Evolutionary conservation across 2,329 filamentous ascomycete genomes (phyloP).

Genomic region (Calonectria naviculata): DNA sequence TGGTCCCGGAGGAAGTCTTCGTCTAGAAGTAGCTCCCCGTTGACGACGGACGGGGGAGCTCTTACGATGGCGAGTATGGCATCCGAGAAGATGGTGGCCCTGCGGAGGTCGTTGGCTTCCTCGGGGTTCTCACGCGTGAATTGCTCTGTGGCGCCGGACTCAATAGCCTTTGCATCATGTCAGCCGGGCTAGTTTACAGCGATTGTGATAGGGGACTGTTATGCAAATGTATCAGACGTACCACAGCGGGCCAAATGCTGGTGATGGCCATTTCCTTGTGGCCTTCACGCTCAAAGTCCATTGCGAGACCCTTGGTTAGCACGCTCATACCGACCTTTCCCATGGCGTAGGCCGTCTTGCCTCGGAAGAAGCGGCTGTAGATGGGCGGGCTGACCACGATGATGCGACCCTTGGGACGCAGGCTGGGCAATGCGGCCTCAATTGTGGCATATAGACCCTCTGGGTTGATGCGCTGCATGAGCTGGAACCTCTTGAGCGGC

Average conservation of each 20-base stretch:
- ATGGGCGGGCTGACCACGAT: constrained; percentile 87
- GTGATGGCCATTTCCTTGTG: constrained; percentile 78
- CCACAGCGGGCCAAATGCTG: constrained; percentile 84
- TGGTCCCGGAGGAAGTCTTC: constrained; percentile 81
- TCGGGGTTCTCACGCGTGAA: constrained; percentile 57
- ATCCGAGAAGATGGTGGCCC: constrained; percentile 81
- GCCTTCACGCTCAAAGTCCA: constrained; percentile 80
- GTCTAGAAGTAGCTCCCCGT: constrained; percentile 79
- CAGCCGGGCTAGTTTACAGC: not conserved
- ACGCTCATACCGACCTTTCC: constrained; percentile 87
- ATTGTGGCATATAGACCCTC: constrained; percentile 81
- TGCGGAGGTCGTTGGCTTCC: constrained; percentile 70
- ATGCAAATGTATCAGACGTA: constrained; percentile 50
- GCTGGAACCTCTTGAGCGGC: constrained; percentile 79
- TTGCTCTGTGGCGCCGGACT: constrained; percentile 77
- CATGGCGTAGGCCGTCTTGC: constrained; percentile 86
- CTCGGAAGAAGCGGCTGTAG: constrained; percentile 85
- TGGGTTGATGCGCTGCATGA: constrained; percentile 80
- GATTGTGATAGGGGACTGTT: not conserved
- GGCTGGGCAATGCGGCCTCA: constrained; percentile 75
- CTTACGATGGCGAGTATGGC: constrained; percentile 79
- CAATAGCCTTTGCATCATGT: constrained; percentile 62
- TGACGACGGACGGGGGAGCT: constrained; percentile 70
- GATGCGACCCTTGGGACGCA: constrained; percentile 70
- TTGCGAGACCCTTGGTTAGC: constrained; percentile 81